Evolutionary conservation across 768 basidiomycete genomes (phyloP).

Genomic region (Collybiopsis luxurians): DNA sequence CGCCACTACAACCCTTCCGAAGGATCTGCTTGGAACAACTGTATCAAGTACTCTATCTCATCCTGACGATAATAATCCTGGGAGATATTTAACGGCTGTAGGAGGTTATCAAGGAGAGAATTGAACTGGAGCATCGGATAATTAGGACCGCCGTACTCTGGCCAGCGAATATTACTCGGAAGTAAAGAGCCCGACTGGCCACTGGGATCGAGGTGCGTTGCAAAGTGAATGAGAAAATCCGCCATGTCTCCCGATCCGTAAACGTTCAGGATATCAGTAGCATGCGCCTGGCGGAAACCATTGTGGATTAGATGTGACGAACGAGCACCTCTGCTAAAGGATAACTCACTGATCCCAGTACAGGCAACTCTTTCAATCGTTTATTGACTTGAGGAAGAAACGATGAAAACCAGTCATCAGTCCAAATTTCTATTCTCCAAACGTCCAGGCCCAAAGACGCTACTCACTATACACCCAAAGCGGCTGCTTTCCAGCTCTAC

Average conservation of each 20-base stretch:
- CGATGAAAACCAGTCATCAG: too few relatives aligned
- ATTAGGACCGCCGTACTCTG: constrained; percentile 10
- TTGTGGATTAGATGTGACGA: constrained; percentile 10
- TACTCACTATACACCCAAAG: constrained; percentile 38
- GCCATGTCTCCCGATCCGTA: constrained; percentile 22
- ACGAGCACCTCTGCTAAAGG: background rate
- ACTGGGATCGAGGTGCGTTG: constrained; percentile 8
- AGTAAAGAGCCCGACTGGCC: background rate
- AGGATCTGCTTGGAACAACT: too few relatives aligned
- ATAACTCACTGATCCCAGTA: constrained; percentile 24
- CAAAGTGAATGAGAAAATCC: constrained; percentile 25
- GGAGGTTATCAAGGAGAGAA: too few relatives aligned
- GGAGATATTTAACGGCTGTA: too few relatives aligned
- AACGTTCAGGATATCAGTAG: constrained; percentile 20
- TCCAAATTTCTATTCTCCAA: too few relatives aligned
- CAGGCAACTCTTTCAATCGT: constrained; percentile 20
- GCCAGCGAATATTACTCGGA: constrained; percentile 24
- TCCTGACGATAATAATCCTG: too few relatives aligned
- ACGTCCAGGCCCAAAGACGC: background rate
- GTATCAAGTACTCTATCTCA: too few relatives aligned
- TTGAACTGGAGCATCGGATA: too few relatives aligned
- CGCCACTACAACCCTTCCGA: too few relatives aligned
- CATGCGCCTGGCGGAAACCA: constrained; percentile 14
- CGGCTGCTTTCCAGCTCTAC: constrained; percentile 26
- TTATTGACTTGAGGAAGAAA: constrained; percentile 20